A percentile compares a stretch with the other conserved stretches of the same genome.
These are phyloP conservation scores for Hordeum pubiflorum DNA, from an alignment of 202 grass and related monocot species.

Conservation along the genomic window DNA sequence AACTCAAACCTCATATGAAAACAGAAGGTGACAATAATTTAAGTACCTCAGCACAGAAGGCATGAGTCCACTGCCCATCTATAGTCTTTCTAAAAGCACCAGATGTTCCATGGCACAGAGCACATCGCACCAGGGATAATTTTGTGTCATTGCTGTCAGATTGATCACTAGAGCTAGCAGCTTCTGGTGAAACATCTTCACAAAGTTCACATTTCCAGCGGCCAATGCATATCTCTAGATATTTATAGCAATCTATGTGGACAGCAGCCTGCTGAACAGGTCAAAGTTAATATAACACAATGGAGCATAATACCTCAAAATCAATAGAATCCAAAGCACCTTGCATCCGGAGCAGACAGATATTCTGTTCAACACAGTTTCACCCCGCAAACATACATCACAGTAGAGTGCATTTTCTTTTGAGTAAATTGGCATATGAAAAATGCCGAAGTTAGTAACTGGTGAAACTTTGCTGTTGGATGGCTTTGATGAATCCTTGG, in stretches of 20 bases:
- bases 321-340: conserved; percentile 40
- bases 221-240: conserved; percentile 54
- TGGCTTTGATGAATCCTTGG: conserved; percentile 54
- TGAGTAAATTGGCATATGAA: conserved; percentile 65
- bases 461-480: conserved; percentile 49
- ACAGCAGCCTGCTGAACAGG: conserved; percentile 64
- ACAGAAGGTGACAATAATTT: conserved; percentile 4
- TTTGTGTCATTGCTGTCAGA: conserved; percentile 37
- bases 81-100: conserved; percentile 87
- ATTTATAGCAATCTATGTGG: conserved; percentile 89
- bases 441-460: conserved; percentile 45
- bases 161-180: conserved; percentile 31
- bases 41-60: conserved; percentile 98
- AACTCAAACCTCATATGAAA: background rate
- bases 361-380: conserved; percentile 78
- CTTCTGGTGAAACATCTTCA: conserved; percentile 40
- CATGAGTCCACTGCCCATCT: conserved; percentile 84
- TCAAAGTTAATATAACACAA: conserved; percentile 24
- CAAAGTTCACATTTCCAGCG: conserved; percentile 95
- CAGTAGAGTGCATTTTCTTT: conserved; percentile 77
- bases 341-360: conserved; percentile 97
- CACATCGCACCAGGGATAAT: conserved; percentile 42
- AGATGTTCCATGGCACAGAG: conserved; percentile 60
- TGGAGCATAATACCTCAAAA: background rate
- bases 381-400: conserved; percentile 77